Base-by-base conservation (phyloP, 805 yeast genomes). In the Tetrapisispora taiwanensis region DNA sequence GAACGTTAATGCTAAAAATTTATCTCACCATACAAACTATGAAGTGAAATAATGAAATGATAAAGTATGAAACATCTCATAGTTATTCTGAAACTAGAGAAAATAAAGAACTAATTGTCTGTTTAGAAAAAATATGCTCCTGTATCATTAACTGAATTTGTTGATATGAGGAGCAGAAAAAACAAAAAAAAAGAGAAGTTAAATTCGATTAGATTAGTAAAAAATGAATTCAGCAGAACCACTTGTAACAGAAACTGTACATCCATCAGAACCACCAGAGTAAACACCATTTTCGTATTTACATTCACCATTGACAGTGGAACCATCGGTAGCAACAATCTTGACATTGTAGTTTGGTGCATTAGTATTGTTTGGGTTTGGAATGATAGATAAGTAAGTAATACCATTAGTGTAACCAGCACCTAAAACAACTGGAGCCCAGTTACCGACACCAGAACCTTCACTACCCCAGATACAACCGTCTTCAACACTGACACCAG, bases 341-440 rank as follows among this genome's bases (percentile, higher is more conserved):
- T 78, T 79, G 54, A 84, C 83, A 58, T 79, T 81, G 73, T 65
- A 84, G 74, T 79, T 82, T 45, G 81, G 74, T 45, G 89, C 70
- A 18, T 73, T 63, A 19, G 62, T 53, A 75, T 85, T 86, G 79
- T 89, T 88, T 60, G 97, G 95, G 73, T 90, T 90, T 68, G 96
- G 96, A 69, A 88, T 86, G 68, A 90, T 72, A 7, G 96, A 86
- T 57, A 90, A 69, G 75, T 86, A 89, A 44, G 95, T 73, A 57
- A 78, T 71, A 49, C 85, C 84, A 46, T 54, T 52, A 48, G 84
- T 71, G 68, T 75, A 73, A 62, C 97, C 97, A 42, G 97, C 87
- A 66, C 98, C 98, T 58, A 92, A 73, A 69, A 82, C 85, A 54
- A 90, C 73, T 56, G 97, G 97, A 52, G 97, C 95, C 97, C 96